Evolutionary conservation across 495 filamentous ascomycete species (phyloP).

Genomic region (Glonium stellatum): DNA sequence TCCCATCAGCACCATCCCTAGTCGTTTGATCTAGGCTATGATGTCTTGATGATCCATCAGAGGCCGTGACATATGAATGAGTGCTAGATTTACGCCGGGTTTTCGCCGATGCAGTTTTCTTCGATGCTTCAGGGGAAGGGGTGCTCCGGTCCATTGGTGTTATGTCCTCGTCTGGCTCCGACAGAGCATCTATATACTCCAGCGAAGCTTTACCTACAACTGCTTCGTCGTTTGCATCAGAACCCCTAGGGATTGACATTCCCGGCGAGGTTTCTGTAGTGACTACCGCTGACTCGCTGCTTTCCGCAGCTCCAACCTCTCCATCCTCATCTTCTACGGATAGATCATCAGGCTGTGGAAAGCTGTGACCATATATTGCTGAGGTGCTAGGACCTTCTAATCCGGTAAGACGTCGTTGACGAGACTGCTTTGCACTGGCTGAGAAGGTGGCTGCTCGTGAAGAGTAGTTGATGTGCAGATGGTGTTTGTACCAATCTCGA

Average conservation of each 20-base stretch:
- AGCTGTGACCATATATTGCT: slow-evolving; percentile 36
- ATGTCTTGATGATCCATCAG: neutral
- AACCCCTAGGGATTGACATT: slow-evolving; percentile 12
- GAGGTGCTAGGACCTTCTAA: slow-evolving; percentile 37
- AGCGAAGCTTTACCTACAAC: slow-evolving; percentile 3
- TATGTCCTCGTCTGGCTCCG: slow-evolving; percentile 18
- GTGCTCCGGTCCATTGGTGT: neutral
- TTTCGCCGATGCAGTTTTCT: slow-evolving; percentile 5
- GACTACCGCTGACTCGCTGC: neutral
- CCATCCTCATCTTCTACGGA: slow-evolving; percentile 27
- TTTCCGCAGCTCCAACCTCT: neutral
- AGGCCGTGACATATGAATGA: slow-evolving; percentile 21
- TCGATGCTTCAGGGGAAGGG: neutral
- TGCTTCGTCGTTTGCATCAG: slow-evolving; percentile 9
- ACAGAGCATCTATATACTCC: slow-evolving; percentile 23
- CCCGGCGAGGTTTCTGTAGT: slow-evolving; percentile 1
- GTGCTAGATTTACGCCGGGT: slow-evolving; percentile 7
- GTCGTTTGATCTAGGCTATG: neutral
- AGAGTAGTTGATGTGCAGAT: slow-evolving; percentile 52
- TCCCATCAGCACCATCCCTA: slow-evolving; percentile 1
- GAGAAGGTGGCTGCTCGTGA: slow-evolving; percentile 50
- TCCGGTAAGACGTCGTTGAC: slow-evolving; percentile 39
- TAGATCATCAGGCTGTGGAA: slow-evolving; percentile 41
- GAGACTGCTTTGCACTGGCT: slow-evolving; percentile 40
- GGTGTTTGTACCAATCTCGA: slow-evolving; percentile 54